A percentile compares a stretch with the other conserved stretches of the same genome.
Conservation (phyloP, 192 early-diverging fungal genomes). For the Funneliformis geosporum region DNA sequence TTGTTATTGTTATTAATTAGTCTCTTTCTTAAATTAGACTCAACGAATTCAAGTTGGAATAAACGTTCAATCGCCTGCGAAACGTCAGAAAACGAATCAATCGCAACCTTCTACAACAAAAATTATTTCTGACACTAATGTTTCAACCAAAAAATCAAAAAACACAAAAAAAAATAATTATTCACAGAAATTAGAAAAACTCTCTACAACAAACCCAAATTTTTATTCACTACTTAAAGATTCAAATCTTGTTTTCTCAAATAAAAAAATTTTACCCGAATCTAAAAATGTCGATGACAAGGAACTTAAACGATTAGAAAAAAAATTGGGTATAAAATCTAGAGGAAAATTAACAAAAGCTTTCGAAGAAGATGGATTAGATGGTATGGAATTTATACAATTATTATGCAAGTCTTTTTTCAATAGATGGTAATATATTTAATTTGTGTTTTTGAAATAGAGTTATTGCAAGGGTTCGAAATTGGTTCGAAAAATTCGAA, state of each 20-base stretch:
- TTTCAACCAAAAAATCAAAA: neutral
- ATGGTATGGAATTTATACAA: constrained; percentile 1
- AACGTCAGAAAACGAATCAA: neutral
- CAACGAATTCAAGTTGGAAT: neutral
- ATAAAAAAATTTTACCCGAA: neutral
- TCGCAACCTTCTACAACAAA: neutral
- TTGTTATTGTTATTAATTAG: neutral
- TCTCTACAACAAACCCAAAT: neutral
- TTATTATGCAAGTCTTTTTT: neutral
- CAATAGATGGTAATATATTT: neutral
- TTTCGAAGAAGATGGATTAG: constrained; percentile 27
- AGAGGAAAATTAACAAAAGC: constrained; percentile 19
- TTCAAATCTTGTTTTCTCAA: neutral
- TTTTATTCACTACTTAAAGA: neutral
- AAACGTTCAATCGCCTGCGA: neutral
- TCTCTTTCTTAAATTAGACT: neutral
- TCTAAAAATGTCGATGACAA: constrained; percentile 10
- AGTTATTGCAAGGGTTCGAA: constrained; percentile 17
- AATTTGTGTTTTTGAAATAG: neutral
- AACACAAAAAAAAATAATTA: neutral
- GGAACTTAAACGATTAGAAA: constrained; percentile 25
- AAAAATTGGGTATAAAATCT: constrained; percentile 27
- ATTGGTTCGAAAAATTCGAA: neutral
- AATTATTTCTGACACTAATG: neutral
- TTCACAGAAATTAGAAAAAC: neutral